Base-by-base conservation (phyloP, 225 moss, liverwort and hornwort genomes). In the Physcomitrium patens region DNA sequence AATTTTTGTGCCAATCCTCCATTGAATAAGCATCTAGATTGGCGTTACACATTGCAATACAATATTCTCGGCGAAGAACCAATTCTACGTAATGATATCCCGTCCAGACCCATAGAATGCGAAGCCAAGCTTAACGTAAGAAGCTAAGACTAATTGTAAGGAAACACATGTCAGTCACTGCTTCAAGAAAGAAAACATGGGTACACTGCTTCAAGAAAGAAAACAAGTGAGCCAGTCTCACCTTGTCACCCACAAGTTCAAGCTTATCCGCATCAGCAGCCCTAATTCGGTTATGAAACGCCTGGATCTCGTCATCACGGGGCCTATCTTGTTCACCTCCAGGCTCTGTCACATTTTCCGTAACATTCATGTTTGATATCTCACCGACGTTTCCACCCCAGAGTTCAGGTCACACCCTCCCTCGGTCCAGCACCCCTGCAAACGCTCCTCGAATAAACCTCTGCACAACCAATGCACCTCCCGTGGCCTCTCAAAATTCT, bases 231-330 rank as follows among this genome's bases (percentile, higher is more conserved):
- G 31, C 44, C 43, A 14, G 59, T 79, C 89, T 43, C 65, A 92
- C 97, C 94, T 94, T 99, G 19, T 95, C 91, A 52, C 99, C 99
- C 3, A 99, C 93, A 22, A 99, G 93, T 77, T 93, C 91, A 72
- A 94, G 85, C 87, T 95, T 99, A 79, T 95, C 95, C 63, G 95
- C 95, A 80, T 93, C 95, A 5, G 91, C 93, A 80, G 95, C 95
- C 64, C 93, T 87, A 70, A 99, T 90, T 70, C 90, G 90, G 70
- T 99, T 89, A 11, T 99, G 99, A 72, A 86, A 99, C 18, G 94
- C 99, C 67, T 93, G 91, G 83, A 99, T 99, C 90, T 99, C 99
- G 63, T 95, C 95, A 82, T 99, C 99, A 48, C 99, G 94, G 60
- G 99, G 99, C 71, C 99, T 89, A 56, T 92, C 91, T 66, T 86